Evolutionary conservation across 2,329 filamentous ascomycete species (phyloP).

Genomic region (Biscogniauxia marginata): DNA sequence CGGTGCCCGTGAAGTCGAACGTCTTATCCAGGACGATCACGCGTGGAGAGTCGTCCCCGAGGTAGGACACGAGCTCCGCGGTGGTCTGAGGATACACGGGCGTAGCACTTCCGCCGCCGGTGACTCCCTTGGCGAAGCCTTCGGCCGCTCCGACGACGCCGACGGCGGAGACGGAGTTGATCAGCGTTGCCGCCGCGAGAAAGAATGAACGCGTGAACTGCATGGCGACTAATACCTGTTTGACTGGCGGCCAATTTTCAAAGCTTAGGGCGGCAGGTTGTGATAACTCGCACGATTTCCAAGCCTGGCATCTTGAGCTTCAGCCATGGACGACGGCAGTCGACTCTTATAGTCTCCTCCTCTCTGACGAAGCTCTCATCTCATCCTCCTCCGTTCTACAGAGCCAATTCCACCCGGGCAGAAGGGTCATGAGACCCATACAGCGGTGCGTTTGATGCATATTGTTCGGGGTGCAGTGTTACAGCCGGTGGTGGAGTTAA

Average conservation of each 20-base stretch:
- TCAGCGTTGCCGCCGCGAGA: not conserved
- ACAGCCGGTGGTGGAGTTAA: not conserved
- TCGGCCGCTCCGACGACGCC: slow-evolving; percentile 39
- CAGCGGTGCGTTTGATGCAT: not conserved
- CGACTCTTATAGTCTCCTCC: not conserved
- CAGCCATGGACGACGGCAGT: not conserved
- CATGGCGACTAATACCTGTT: not conserved
- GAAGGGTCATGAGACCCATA: not conserved
- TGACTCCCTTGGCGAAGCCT: slow-evolving; percentile 51
- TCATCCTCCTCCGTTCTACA: not conserved
- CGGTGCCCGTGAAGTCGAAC: slow-evolving; percentile 54
- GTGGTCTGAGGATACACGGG: slow-evolving; percentile 53
- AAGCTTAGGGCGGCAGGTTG: not conserved
- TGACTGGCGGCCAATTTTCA: not conserved
- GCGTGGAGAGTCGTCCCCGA: slow-evolving; percentile 51
- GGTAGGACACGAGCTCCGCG: slow-evolving; percentile 57
- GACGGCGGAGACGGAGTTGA: slow-evolving; percentile 16
- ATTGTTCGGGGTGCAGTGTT: not conserved
- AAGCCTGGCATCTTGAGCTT: not conserved
- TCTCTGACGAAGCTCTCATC: not conserved
- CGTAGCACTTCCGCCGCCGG: slow-evolving; percentile 56
- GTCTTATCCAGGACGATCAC: slow-evolving; percentile 58
- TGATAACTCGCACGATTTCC: not conserved
- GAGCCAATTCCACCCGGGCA: not conserved
- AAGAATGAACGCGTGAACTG: not conserved